A percentile compares a stretch with the other conserved stretches of the same genome.
phyloP scores from a whole-genome alignment of 2,329 filamentous ascomycete species.

The Orbilia javanica region DNA sequence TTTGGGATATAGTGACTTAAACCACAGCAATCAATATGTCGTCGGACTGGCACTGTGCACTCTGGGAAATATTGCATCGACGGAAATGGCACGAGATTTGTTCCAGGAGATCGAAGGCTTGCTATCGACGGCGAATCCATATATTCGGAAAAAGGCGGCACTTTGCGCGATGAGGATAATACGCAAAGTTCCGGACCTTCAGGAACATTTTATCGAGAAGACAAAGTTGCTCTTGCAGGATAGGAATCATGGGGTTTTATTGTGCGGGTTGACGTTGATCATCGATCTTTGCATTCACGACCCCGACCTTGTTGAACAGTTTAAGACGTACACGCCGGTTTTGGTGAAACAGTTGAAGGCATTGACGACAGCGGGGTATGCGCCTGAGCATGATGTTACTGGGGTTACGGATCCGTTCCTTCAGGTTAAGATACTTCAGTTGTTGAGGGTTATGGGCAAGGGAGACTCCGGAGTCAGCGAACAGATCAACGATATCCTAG shows the following conservation, averaged over 20 bases:
- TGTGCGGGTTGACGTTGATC: slow-evolving; percentile 91
- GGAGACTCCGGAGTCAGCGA: slow-evolving; percentile 91
- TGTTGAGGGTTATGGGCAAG: slow-evolving; percentile 86
- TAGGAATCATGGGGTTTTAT: slow-evolving; percentile 88
- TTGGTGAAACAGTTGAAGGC: slow-evolving; percentile 92
- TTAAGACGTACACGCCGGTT: slow-evolving; percentile 84
- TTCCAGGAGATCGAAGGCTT: slow-evolving; percentile 96
- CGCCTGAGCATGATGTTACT: slow-evolving; percentile 97
- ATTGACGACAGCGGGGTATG: slow-evolving; percentile 93
- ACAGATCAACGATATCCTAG: slow-evolving; percentile 97
- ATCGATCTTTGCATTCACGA: slow-evolving; percentile 95
- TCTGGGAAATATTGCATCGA: slow-evolving; percentile 94
- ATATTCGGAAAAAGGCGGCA: slow-evolving; percentile 95
- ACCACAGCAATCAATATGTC: slow-evolving; percentile 98
- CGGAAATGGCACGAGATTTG: slow-evolving; percentile 98
- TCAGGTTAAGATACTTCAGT: slow-evolving; percentile 92
- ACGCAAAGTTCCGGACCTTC: slow-evolving; percentile 94
- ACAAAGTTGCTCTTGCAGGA: slow-evolving; percentile 88
- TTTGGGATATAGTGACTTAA: slow-evolving; percentile 78
- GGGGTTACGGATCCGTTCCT: slow-evolving; percentile 98
- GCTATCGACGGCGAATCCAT: slow-evolving; percentile 94
- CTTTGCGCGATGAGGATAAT: slow-evolving; percentile 99
- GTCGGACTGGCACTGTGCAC: slow-evolving; percentile 96
- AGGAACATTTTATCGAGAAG: slow-evolving; percentile 97
- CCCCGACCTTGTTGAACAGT: slow-evolving; percentile 90